phyloP scores from a whole-genome alignment of 2,329 filamentous ascomycete genomes.

The Penicillium vulpinum region DNA sequence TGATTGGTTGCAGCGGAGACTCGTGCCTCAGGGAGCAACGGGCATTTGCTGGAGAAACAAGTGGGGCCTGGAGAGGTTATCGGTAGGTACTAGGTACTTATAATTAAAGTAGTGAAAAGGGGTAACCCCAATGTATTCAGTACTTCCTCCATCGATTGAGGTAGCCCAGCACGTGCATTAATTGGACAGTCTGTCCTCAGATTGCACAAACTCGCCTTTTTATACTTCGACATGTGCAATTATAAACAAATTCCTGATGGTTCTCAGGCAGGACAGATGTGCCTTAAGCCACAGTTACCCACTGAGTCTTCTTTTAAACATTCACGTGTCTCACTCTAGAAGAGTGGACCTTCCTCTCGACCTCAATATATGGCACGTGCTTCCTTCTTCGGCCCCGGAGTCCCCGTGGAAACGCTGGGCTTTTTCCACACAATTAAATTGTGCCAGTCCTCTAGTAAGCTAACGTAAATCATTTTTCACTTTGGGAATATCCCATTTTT shows the following conservation, averaged over 20 bases:
- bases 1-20: constrained; percentile 30
- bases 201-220: not conserved
- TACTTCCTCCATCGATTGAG: not conserved
- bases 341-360: too few relatives aligned
- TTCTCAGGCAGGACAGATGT: too few relatives aligned
- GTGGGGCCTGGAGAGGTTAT: constrained; percentile 26
- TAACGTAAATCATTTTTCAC: too few relatives aligned
- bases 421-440: too few relatives aligned
- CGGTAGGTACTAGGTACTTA: constrained; percentile 5
- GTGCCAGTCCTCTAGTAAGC: too few relatives aligned
- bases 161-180: constrained; percentile 25
- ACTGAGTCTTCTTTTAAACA: not conserved
- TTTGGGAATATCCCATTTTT: too few relatives aligned
- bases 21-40: constrained; percentile 28
- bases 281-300: not conserved
- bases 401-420: too few relatives aligned
- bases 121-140: not conserved
- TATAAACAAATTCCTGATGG: too few relatives aligned
- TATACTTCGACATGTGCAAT: not conserved
- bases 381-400: too few relatives aligned
- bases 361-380: too few relatives aligned
- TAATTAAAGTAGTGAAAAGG: not conserved
- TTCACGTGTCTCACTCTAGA: too few relatives aligned
- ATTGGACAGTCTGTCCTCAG: not conserved
- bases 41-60: constrained; percentile 25